phyloP scores from a whole-genome alignment of 441 rosid species.

The Gossypium schwendimanii region DNA sequence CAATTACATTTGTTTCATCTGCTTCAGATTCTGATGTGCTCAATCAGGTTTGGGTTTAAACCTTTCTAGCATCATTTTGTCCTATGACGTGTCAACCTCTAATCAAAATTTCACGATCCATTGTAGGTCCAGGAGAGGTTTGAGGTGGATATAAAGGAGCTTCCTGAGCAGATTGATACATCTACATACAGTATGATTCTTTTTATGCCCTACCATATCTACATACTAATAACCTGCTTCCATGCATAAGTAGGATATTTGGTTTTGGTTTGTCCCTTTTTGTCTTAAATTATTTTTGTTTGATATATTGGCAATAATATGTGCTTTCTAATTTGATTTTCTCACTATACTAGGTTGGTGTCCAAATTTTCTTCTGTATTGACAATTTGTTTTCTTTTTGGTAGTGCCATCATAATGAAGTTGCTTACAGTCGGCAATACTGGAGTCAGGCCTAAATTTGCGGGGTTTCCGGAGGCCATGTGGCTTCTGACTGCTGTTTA shows the following conservation, averaged over 20 bases:
- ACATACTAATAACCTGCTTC: too few species aligned
- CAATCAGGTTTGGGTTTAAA: slow-evolving; percentile 56
- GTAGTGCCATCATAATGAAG: slow-evolving; percentile 39
- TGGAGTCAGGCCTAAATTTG: not conserved
- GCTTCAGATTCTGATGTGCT: slow-evolving; percentile 83
- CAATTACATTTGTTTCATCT: slow-evolving; percentile 89
- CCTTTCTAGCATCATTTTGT: not conserved
- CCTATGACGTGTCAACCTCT: not conserved
- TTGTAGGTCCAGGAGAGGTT: slow-evolving; percentile 88
- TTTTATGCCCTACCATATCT: not conserved
- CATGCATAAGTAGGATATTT: too few species aligned
- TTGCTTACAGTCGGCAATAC: not conserved
- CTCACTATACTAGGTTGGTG: not conserved
- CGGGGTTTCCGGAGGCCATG: not conserved
- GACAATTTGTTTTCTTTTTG: slow-evolving; percentile 3
- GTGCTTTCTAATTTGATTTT: not conserved
- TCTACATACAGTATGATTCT: slow-evolving; percentile 56
- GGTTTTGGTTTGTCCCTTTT: too few species aligned
- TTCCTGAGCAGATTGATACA: slow-evolving; percentile 58
- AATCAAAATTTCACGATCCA: not conserved
- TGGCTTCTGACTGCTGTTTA: not conserved
- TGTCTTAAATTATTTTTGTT: too few species aligned
- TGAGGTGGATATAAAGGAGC: slow-evolving; percentile 95
- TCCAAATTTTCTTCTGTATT: not conserved
- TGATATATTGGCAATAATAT: too few species aligned